Conservation (phyloP, 2,329 filamentous ascomycete species). For the Fonsecaea monophora region DNA sequence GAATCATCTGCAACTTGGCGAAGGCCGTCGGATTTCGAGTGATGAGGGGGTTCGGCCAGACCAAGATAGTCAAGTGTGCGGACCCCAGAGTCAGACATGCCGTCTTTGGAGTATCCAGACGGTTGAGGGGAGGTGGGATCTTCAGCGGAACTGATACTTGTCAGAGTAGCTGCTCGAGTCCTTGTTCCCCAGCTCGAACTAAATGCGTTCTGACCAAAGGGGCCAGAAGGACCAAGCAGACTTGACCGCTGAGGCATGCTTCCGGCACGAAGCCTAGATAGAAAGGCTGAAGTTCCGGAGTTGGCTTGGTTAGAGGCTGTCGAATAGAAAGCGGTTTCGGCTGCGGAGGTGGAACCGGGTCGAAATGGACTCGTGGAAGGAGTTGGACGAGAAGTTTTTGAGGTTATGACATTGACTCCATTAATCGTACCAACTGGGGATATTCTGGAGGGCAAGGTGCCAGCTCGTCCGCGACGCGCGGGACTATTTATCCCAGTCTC, state of each 20-base stretch:
- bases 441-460: conserved; percentile 94
- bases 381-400: conserved; percentile 83
- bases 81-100: conserved; percentile 83
- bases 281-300: conserved; percentile 69
- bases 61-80: conserved; percentile 95
- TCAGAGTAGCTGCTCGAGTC: conserved; percentile 84
- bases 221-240: conserved; percentile 64
- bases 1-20: conserved; percentile 63
- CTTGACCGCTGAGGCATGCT: conserved; percentile 91
- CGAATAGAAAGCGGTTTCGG: conserved; percentile 46
- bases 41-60: conserved; percentile 89
- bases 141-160: conserved; percentile 87
- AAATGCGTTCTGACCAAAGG: conserved; percentile 90
- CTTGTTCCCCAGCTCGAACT: conserved; percentile 84
- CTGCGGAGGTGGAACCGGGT: conserved; percentile 55
- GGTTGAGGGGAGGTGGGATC: conserved; percentile 85
- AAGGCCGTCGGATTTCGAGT: conserved; percentile 73
- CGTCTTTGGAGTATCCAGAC: conserved; percentile 85
- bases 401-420: conserved; percentile 63
- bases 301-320: conserved; percentile 58
- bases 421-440: conserved; percentile 74
- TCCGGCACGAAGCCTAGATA: conserved; percentile 86
- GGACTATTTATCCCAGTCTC: conserved; percentile 69
- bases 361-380: conserved; percentile 89
- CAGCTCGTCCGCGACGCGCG: conserved; percentile 82